These are phyloP conservation scores for Capsella bursapastoris DNA, from an alignment of 345 rosid genomes.

Conservation along the genomic window DNA sequence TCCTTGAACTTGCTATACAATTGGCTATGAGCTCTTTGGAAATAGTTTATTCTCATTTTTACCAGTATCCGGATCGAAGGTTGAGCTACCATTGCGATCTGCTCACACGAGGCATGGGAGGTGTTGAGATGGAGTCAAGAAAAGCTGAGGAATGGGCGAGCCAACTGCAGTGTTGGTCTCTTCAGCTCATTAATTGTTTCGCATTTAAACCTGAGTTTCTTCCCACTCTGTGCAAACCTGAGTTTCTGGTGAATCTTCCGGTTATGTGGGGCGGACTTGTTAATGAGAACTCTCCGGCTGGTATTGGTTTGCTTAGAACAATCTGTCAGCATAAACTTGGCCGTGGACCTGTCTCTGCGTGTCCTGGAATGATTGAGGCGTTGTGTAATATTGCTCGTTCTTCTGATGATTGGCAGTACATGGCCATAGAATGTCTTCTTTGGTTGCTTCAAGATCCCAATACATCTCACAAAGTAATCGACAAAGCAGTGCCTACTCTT, in stretches of 20 bases:
- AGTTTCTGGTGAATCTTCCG: slow-evolving; percentile 85
- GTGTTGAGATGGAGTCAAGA: slow-evolving; percentile 98
- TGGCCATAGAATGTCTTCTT: slow-evolving; percentile 98
- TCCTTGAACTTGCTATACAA: slow-evolving; percentile 89
- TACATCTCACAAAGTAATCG: slow-evolving; percentile 81
- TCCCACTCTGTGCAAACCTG: slow-evolving; percentile 84
- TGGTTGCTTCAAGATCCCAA: slow-evolving; percentile 96
- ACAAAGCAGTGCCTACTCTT: slow-evolving; percentile 80
- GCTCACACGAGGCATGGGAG: slow-evolving; percentile 99
- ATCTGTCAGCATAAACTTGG: slow-evolving; percentile 97
- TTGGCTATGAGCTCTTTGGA: slow-evolving; percentile 92
- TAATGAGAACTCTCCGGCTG: slow-evolving; percentile 98
- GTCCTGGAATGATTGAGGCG: slow-evolving; percentile 86
- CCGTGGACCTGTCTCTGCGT: slow-evolving; percentile 85
- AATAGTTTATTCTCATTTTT: slow-evolving; percentile 95
- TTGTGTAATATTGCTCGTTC: slow-evolving; percentile 92
- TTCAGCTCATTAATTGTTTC: slow-evolving; percentile 98
- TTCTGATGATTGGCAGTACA: slow-evolving; percentile 99
- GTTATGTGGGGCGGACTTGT: slow-evolving; percentile 99
- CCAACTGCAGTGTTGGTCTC: slow-evolving; percentile 99
- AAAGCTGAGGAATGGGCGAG: slow-evolving; percentile 99
- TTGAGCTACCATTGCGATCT: slow-evolving; percentile 93
- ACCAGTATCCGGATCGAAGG: slow-evolving; percentile 81
- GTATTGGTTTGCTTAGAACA: slow-evolving; percentile 92
- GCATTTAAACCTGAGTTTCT: slow-evolving; percentile 99